Evolutionary conservation across 1,139 yeast genomes (phyloP).

Genomic region (Scheffersomyces segobiensis): DNA sequence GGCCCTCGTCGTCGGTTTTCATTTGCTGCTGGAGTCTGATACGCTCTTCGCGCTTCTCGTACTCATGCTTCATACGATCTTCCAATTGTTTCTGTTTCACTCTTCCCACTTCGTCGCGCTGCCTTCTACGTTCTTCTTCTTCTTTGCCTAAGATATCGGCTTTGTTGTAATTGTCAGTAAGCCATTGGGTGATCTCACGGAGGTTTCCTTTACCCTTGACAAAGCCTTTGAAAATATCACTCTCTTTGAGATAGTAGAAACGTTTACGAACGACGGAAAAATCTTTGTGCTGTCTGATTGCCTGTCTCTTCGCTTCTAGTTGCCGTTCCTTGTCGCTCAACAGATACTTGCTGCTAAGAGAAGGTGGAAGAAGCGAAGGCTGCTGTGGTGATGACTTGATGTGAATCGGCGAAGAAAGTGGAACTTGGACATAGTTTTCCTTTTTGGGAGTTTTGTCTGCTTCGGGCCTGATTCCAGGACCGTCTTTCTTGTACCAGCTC

Average conservation of each 20-base stretch:
- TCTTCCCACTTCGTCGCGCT: conserved; percentile 5
- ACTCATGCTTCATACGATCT: conserved; percentile 14
- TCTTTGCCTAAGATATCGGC: conserved; percentile 29
- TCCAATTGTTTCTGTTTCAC: conserved; percentile 16
- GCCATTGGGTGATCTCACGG: conserved; percentile 53
- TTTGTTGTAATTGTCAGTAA: conserved; percentile 37
- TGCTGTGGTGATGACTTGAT: conserved; percentile 13
- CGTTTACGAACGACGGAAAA: conserved; percentile 50
- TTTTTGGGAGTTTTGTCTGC: conserved; percentile 6
- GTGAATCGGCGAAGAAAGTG: conserved; percentile 16
- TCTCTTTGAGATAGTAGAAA: conserved; percentile 47
- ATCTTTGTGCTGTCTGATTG: conserved; percentile 43
- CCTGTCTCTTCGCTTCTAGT: conserved; percentile 39
- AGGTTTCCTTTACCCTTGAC: conserved; percentile 60
- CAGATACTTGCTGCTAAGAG: conserved; percentile 2
- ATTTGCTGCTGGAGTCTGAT: conserved; percentile 5
- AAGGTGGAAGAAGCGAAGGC: conserved; percentile 5
- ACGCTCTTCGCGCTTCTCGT: conserved; percentile 13
- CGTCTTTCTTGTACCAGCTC: conserved; percentile 35
- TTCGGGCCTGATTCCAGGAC: conserved; percentile 12
- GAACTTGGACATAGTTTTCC: conserved; percentile 15
- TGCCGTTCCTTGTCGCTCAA: conserved; percentile 26
- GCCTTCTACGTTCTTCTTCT: conserved; percentile 19
- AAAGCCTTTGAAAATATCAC: conserved; percentile 61
- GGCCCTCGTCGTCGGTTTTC: background rate